Percentiles rank a stretch among this genome's conserved stretches.
Conservation (phyloP, 1,284 basidiomycete genomes). For the Ustilago curta region DNA sequence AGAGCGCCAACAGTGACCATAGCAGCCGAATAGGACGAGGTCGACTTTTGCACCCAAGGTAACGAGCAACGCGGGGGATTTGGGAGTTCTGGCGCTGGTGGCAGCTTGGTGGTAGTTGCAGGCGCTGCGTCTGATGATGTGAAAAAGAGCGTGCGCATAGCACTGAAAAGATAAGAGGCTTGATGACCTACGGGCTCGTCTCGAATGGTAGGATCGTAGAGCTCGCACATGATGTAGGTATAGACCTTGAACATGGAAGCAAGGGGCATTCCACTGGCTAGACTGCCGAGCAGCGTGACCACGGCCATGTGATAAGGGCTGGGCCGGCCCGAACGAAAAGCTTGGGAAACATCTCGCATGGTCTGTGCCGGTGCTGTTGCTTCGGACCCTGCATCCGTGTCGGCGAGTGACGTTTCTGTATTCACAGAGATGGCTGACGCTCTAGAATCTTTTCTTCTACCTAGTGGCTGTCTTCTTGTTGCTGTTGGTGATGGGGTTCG, state of each 20-base stretch:
- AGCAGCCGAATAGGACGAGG: slow-evolving; percentile 58
- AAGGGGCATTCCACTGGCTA: slow-evolving; percentile 60
- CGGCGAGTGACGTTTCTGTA: slow-evolving; percentile 25
- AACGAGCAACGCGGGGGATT: slow-evolving; percentile 52
- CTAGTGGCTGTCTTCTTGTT: slow-evolving; percentile 9
- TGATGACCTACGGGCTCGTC: slow-evolving; percentile 33
- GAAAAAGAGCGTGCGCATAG: slow-evolving; percentile 8
- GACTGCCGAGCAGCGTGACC: slow-evolving; percentile 54
- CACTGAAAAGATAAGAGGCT: slow-evolving; percentile 9
- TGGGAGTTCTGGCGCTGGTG: slow-evolving; percentile 54
- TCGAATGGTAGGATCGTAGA: slow-evolving; percentile 51
- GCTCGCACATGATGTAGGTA: slow-evolving; percentile 60
- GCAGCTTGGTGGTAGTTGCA: slow-evolving; percentile 14
- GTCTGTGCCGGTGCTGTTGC: slow-evolving; percentile 49
- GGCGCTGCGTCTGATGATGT: slow-evolving; percentile 6
- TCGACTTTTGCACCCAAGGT: slow-evolving; percentile 57
- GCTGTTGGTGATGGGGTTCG: slow-evolving; percentile 10
- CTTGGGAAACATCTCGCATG: slow-evolving; percentile 52
- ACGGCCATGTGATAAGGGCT: slow-evolving; percentile 63
- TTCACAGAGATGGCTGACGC: slow-evolving; percentile 19
- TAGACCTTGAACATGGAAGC: slow-evolving; percentile 65
- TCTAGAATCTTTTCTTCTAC: slow-evolving; percentile 20
- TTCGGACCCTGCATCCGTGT: slow-evolving; percentile 40
- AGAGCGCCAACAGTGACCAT: slow-evolving; percentile 62
- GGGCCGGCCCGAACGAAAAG: slow-evolving; percentile 44